Evolutionary conservation across 2,329 filamentous ascomycete genomes (phyloP), one percentile per base, ranked within the genome.

Genomic region (Fusarium veterinarium): DNA sequence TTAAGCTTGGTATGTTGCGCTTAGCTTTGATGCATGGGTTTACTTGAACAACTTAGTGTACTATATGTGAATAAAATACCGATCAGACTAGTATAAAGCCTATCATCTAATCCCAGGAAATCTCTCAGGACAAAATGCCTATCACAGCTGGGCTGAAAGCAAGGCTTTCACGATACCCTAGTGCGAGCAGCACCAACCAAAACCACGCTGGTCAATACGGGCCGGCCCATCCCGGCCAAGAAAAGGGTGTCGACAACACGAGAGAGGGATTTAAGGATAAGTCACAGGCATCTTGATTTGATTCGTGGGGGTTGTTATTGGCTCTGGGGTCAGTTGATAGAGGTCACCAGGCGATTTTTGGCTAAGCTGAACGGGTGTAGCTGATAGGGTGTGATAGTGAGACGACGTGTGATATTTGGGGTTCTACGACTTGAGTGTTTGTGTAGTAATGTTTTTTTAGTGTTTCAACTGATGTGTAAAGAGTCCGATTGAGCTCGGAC

Each of bases 171-270:
- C 28, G 59, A 72, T 74, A 45, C 55, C 53, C 31, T 40, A 41
- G 59, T 33, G 6, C 38, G 31, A 30, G 64, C 30, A 56, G 13
- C 37, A 49, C 42, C 64, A 53, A 67, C 40, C 23, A 65, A 49
- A 70, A 38, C 49, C 14, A 55, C 37, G 41, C 59, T 46, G 41
- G 59, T 45, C 51, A 59, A 64, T 37, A 74, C 71, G 71, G 71
- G 19, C 72, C 71, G 71, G 52, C 62, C 71, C 71, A 73, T 72
- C 67, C 71, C 71, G 71, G 40, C 25, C 67, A 64, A 59, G 35
- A 65, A 60, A 61, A 53, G 45, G 58, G 63, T 55, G 44, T 42
- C 28, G 46, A 40, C 30, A 14, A 11, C 19, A 42, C 33, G 45
- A 60, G 25, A 51, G 63, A 68, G 55, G 62, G 30, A 41, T 60